Evolutionary conservation across 2,329 filamentous ascomycete genomes (phyloP).

Genomic region (Scedosporium apiospermum): DNA sequence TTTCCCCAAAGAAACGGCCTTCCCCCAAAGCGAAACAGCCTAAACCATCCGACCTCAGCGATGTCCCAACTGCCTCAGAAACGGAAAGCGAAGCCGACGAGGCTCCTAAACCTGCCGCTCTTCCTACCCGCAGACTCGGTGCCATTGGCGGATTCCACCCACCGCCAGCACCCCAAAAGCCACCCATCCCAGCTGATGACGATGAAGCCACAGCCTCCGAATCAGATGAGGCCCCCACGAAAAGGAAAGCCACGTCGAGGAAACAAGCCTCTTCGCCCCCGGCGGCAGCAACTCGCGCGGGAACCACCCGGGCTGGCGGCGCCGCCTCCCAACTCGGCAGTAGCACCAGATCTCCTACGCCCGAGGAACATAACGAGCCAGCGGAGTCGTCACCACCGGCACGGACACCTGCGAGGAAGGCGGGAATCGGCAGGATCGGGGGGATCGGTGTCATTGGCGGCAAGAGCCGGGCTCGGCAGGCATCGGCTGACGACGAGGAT

Average conservation of each 20-base stretch:
- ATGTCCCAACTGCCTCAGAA: constrained; percentile 1
- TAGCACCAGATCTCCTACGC: not conserved
- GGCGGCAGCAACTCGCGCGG: not conserved
- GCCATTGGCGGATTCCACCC: constrained; percentile 3
- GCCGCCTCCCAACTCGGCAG: not conserved
- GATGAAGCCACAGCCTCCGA: constrained; percentile 5
- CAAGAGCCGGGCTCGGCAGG: not conserved
- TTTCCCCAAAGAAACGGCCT: not conserved
- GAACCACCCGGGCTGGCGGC: not conserved
- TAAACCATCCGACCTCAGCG: not conserved
- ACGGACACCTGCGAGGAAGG: not conserved
- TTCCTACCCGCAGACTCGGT: not conserved
- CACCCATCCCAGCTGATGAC: not conserved
- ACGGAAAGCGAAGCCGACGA: not conserved
- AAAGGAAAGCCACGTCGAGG: not conserved
- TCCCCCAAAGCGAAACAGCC: not conserved
- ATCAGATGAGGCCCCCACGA: not conserved
- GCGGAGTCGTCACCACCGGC: not conserved
- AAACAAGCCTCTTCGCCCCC: not conserved
- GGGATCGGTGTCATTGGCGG: not conserved
- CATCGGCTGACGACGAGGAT: not conserved
- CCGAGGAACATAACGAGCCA: not conserved
- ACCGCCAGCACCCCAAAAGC: not conserved
- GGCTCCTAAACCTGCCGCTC: not conserved
- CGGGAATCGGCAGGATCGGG: not conserved